Base-by-base conservation (phyloP, 2,329 filamentous ascomycete species). In the Hymenoscyphus salicellus region DNA sequence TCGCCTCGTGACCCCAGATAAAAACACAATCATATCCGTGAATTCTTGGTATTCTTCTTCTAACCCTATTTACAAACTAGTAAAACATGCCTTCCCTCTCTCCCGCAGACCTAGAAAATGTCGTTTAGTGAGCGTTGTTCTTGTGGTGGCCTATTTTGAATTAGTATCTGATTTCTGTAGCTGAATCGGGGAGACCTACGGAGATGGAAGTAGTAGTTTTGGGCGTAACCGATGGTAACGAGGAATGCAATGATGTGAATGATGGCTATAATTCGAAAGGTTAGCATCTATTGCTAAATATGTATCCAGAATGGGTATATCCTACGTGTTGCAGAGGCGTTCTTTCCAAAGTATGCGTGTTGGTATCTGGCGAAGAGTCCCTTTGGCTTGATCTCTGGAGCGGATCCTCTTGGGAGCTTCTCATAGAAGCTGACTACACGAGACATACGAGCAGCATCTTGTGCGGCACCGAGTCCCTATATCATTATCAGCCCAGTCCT, bases 121-220 rank as follows among this genome's bases (percentile, higher is more conserved):
- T 57, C 65, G 67, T 77, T 83, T 96, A 99, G 86, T 99, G 95
- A 75, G 92, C 91, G 81, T 99, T 96, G 90, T 99, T 98, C 91
- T 99, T 99, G 91, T 98, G 94, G 88, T 99, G 94, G 76, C 95
- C 95, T 99, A 73, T 56, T 66, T 55, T 62, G 36, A 70, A 69
- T 77, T 69, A 74, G 68, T 63, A 64, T 62, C 6, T 14, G 33
- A 8, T n/a, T 26, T 17, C 2, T 28, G 7, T 14, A 36, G 52
- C 3, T 28, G 5, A 38, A 14, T 23, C 30, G 55, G n/a, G 36
- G 30, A 63, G 63, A 88, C 92, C 81, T 89, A 99, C 95, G 92
- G 77, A 99, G 86, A 83, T 99, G 96, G 91, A 96, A 98, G 87
- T 99, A 98, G 89, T 99, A 99, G 84, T 97, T 93, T 83, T 98